Evolutionary conservation across 1,284 basidiomycete species (phyloP).

Genomic region (Puccinia horiana): DNA sequence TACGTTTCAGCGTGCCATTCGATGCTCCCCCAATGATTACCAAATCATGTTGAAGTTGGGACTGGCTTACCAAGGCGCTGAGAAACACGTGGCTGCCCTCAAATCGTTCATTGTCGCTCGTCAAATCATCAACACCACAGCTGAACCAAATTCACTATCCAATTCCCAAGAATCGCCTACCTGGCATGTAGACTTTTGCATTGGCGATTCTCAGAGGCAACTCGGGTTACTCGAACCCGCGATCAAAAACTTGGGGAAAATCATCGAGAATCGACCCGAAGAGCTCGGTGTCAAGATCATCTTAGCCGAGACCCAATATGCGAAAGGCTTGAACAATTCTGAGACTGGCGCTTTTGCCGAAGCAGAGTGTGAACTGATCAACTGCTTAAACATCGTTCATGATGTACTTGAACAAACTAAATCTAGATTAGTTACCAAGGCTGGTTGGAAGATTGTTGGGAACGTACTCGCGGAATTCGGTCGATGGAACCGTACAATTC

Average conservation of each 20-base stretch:
- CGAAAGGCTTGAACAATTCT: slow-evolving; percentile 70
- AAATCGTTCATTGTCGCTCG: slow-evolving; percentile 79
- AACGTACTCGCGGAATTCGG: slow-evolving; percentile 69
- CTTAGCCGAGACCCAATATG: slow-evolving; percentile 73
- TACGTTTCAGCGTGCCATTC: slow-evolving; percentile 82
- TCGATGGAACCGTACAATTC: slow-evolving; percentile 38
- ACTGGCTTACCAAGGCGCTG: slow-evolving; percentile 84
- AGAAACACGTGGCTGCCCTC: slow-evolving; percentile 82
- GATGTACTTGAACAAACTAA: slow-evolving; percentile 62
- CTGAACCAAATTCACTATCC: slow-evolving; percentile 68
- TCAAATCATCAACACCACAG: slow-evolving; percentile 65
- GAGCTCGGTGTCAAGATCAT: slow-evolving; percentile 71
- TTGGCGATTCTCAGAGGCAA: slow-evolving; percentile 80
- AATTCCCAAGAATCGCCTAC: slow-evolving; percentile 73
- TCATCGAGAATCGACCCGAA: slow-evolving; percentile 66
- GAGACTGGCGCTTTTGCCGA: slow-evolving; percentile 72
- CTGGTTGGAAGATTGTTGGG: slow-evolving; percentile 82
- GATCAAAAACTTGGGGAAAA: slow-evolving; percentile 68
- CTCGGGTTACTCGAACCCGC: slow-evolving; percentile 76
- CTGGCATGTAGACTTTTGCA: slow-evolving; percentile 83
- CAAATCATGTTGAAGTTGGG: slow-evolving; percentile 85
- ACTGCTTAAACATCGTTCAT: slow-evolving; percentile 66
- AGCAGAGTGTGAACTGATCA: slow-evolving; percentile 72
- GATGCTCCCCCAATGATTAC: slow-evolving; percentile 75
- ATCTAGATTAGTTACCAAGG: slow-evolving; percentile 59